Evolutionary conservation across 2,329 filamentous ascomycete species (phyloP).

Genomic region (Calonectria pseudoturangicola): DNA sequence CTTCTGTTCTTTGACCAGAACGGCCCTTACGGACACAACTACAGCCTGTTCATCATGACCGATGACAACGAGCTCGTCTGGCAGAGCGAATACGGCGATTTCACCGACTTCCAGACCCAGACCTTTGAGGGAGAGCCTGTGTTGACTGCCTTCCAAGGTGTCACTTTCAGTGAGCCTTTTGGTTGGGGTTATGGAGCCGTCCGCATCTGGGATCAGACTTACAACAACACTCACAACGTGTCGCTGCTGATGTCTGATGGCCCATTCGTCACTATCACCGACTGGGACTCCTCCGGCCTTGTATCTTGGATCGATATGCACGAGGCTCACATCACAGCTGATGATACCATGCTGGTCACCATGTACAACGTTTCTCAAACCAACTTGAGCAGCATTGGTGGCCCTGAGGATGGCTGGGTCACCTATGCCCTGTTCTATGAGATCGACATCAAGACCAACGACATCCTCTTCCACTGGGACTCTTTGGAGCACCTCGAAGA

Average conservation of each 20-base stretch:
- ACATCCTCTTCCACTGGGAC: constrained; percentile 10
- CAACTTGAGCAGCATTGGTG: constrained; percentile 15
- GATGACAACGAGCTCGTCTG: constrained; percentile 23
- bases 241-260: constrained; percentile 15
- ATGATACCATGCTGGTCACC: constrained; percentile 16
- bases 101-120: constrained; percentile 14
- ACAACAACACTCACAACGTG: constrained; percentile 18
- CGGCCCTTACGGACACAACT: constrained; percentile 17
- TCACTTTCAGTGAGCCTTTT: constrained; percentile 18
- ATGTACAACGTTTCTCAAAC: constrained; percentile 14
- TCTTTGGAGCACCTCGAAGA: constrained; percentile 10
- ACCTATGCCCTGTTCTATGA: constrained; percentile 15
- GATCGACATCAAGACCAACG: constrained; percentile 23
- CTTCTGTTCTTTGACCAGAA: constrained; percentile 24
- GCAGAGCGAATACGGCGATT: constrained; percentile 21
- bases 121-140: constrained; percentile 15
- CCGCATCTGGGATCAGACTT: constrained; percentile 18
- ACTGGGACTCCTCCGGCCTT: constrained; percentile 17
- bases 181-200: constrained; percentile 11
- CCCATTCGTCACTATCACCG: constrained; percentile 11
- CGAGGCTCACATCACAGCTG: constrained; percentile 16
- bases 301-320: constrained; percentile 24
- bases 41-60: constrained; percentile 20
- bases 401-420: neutral
- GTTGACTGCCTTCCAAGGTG: constrained; percentile 6